Evolutionary conservation across 306 rosid genomes (phyloP).

Genomic region (Cucurbita argyrosperma): DNA sequence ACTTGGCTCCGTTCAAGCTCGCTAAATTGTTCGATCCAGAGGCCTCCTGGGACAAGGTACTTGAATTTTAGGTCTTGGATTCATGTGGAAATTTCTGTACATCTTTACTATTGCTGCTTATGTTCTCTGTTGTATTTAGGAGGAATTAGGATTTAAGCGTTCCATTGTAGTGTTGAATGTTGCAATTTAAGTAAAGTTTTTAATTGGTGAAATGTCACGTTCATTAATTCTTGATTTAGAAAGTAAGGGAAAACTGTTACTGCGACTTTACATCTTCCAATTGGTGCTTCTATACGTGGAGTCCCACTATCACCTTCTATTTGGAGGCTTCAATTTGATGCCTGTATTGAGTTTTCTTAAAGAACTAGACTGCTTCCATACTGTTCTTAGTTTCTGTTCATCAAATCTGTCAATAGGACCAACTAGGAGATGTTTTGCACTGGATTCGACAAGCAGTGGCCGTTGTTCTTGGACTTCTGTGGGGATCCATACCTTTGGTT

Average conservation of each 20-base stretch:
- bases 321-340: too few relatives aligned
- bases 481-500: constrained; percentile 86
- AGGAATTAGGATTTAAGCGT: background rate
- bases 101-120: background rate
- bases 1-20: constrained; percentile 75
- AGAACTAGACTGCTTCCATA: background rate
- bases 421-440: constrained; percentile 92
- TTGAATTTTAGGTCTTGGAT: background rate
- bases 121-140: background rate
- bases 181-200: background rate
- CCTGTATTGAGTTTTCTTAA: too few relatives aligned
- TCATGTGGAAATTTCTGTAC: background rate
- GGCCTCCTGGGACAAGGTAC: constrained; percentile 98
- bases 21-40: constrained; percentile 92
- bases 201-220: background rate
- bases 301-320: too few relatives aligned
- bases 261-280: background rate
- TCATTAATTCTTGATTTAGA: background rate
- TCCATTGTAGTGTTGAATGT: background rate
- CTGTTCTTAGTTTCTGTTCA: background rate
- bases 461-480: constrained; percentile 56
- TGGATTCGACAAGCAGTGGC: constrained; percentile 89
- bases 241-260: background rate
- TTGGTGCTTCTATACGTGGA: background rate
- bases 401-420: constrained; percentile 40